These are phyloP conservation scores for Lyophyllum semitale DNA, from an alignment of 768 basidiomycete species.

Conservation along the genomic window DNA sequence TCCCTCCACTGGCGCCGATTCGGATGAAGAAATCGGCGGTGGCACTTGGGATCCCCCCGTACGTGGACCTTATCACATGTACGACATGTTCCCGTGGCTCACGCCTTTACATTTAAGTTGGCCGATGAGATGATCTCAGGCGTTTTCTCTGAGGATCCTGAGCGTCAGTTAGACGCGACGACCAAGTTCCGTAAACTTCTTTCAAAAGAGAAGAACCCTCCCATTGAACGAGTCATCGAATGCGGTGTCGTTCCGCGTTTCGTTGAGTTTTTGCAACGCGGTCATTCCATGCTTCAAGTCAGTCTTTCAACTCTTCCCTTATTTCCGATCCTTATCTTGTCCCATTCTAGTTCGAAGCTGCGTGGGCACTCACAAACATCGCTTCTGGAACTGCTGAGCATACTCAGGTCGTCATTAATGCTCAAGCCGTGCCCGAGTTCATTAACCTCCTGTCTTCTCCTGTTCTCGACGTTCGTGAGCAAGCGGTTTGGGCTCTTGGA, in stretches of 20 bases:
- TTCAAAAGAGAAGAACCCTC: slow-evolving; percentile 99
- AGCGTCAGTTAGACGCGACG: slow-evolving; percentile 94
- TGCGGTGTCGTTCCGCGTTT: slow-evolving; percentile 97
- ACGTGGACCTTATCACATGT: slow-evolving; percentile 27
- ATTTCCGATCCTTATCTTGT: slow-evolving; percentile 6
- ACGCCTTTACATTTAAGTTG: slow-evolving; percentile 45
- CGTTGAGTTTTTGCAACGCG: slow-evolving; percentile 86
- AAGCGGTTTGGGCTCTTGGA: slow-evolving; percentile 99
- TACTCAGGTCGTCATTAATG: slow-evolving; percentile 95
- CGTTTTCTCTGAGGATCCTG: slow-evolving; percentile 90
- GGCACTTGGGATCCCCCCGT: slow-evolving; percentile 82
- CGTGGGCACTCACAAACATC: slow-evolving; percentile 98
- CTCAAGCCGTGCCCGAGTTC: slow-evolving; percentile 94
- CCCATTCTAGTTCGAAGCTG: slow-evolving; percentile 81
- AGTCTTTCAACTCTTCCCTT: slow-evolving; percentile 15
- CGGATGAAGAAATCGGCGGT: slow-evolving; percentile 84
- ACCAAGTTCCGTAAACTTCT: slow-evolving; percentile 98
- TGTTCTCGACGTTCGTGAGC: slow-evolving; percentile 96
- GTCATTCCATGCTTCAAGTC: slow-evolving; percentile 85
- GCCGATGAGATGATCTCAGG: slow-evolving; percentile 91
- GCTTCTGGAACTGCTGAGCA: slow-evolving; percentile 98
- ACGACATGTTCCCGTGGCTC: slow-evolving; percentile 10
- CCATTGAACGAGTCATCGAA: slow-evolving; percentile 97
- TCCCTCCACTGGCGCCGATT: slow-evolving; percentile 72
- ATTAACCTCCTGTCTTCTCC: slow-evolving; percentile 94